Evolutionary conservation across 2,329 filamentous ascomycete species (phyloP), one percentile per base, ranked within the genome.

Genomic region (Immersiporthe knoxdaviesiana): DNA sequence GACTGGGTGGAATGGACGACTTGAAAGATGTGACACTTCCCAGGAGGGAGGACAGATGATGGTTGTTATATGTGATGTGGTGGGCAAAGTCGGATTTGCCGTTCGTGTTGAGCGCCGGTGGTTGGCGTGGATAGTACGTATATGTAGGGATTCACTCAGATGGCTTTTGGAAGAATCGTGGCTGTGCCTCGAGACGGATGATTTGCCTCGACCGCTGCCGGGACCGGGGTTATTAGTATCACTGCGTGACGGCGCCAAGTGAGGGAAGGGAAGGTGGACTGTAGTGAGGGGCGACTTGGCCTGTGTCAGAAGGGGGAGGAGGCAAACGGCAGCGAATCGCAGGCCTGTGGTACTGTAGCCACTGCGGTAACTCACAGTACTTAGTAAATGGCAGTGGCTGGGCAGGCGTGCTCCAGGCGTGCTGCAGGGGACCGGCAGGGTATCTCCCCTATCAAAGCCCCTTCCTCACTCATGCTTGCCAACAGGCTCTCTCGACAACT

Each of bases 41-140:
- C 24, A 24, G n/a, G 35, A 5, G 27, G n/a, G n/a, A 21, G 35
- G 12, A 37, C 41, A 24, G 65, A 50, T 27, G 61, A 30, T 44
- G 54, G 61, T 47, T 32, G 61, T 50, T 63, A 47, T 50, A 47
- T 63, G 61, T 50, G 50, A 47, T 50, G 32, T 63, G 41, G 8
- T 44, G 11, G 27, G 30, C 32, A 39, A 39, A 39, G 37, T 65
- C 30, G 44, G 32, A 12, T 59, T 32, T 60, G 58, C 24, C 41
- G 41, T 54, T 68, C n/a, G 54, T 39, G n/a, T 59, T 30, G 14
- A 27, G 52, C 52, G 27, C 24, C 52, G 24, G 52, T 56, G 52
- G 52, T 56, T 56, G 52, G 52, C 52, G 24, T 56, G 52, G 52
- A 56, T 30, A 30, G 56, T 35, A n/a, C n/a, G n/a, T n/a, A n/a